These are phyloP conservation scores for Aegilops tauschii DNA, from an alignment of 176 grass and related monocot species.

Conservation along the genomic window DNA sequence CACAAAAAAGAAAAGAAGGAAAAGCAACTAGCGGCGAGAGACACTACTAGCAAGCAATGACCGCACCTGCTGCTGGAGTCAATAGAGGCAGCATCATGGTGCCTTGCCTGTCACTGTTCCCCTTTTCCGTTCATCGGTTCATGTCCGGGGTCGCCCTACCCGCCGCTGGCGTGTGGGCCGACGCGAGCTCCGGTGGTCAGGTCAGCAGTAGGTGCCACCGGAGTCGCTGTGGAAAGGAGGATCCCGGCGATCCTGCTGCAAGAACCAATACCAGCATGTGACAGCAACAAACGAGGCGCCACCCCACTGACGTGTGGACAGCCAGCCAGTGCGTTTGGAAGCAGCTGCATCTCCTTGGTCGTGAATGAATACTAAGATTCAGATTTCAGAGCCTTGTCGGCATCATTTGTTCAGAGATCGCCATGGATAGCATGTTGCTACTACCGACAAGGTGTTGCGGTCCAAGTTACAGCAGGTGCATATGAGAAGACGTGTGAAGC, in stretches of 20 bases:
- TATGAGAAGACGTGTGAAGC: slow-evolving; percentile 11
- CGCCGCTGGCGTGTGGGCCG: not conserved
- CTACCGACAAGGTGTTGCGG: not conserved
- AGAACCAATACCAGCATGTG: slow-evolving; percentile 23
- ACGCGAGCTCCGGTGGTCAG: not conserved
- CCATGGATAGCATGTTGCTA: not conserved
- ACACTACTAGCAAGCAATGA: not conserved
- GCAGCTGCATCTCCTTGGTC: not conserved
- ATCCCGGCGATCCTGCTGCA: slow-evolving; percentile 12
- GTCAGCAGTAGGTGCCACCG: not conserved
- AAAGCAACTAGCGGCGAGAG: not conserved
- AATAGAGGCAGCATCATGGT: slow-evolving; percentile 31
- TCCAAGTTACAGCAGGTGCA: not conserved
- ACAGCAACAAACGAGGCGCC: slow-evolving; percentile 24
- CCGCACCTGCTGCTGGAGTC: slow-evolving; percentile 31
- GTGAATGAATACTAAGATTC: not conserved
- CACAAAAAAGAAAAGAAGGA: not conserved
- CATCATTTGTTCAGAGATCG: not conserved
- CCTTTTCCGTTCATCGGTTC: not conserved
- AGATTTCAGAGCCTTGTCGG: not conserved
- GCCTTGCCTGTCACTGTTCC: slow-evolving; percentile 19
- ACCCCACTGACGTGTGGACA: not conserved
- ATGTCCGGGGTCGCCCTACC: not conserved
- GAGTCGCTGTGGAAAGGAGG: not conserved
- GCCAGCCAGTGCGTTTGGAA: not conserved